phyloP scores from a whole-genome alignment of 2,329 filamentous ascomycete species.

The Fusarium nematophilum region DNA sequence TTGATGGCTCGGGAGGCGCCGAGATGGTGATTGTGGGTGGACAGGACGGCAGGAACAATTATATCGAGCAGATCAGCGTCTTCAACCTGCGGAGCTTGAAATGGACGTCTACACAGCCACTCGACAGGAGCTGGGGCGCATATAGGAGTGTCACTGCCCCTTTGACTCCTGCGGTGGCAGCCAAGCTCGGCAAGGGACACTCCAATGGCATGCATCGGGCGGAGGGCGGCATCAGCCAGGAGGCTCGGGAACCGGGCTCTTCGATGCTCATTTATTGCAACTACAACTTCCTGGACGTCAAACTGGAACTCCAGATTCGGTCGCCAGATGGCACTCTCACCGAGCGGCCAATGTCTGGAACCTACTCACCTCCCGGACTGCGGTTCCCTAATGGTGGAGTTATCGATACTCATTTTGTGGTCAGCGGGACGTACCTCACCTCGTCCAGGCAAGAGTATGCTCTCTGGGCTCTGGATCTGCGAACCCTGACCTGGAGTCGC shows the following conservation, averaged over 20 bases:
- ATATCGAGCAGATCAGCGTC: constrained; percentile 98
- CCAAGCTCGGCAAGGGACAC: constrained; percentile 73
- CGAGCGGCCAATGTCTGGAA: constrained; percentile 89
- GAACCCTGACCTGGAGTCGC: constrained; percentile 90
- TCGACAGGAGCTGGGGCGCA: constrained; percentile 94
- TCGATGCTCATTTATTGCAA: constrained; percentile 98
- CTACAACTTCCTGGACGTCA: constrained; percentile 98
- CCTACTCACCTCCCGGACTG: constrained; percentile 88
- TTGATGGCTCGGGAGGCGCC: constrained; percentile 91
- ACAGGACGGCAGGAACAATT: constrained; percentile 97
- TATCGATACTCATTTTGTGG: constrained; percentile 95
- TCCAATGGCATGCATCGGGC: constrained; percentile 53
- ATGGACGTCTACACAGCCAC: constrained; percentile 89
- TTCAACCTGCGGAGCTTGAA: constrained; percentile 96
- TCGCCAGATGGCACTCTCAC: constrained; percentile 83
- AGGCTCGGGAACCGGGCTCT: constrained; percentile 67
- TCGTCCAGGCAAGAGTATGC: constrained; percentile 99
- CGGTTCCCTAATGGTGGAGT: constrained; percentile 96
- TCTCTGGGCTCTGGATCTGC: constrained; percentile 91
- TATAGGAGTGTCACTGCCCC: constrained; percentile 96
- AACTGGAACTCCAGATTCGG: constrained; percentile 91
- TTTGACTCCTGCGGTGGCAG: constrained; percentile 72
- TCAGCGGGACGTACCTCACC: constrained; percentile 96
- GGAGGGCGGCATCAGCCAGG: constrained; percentile 63
- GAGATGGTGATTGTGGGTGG: constrained; percentile 98